phyloP scores from a whole-genome alignment of 768 basidiomycete genomes.

The Trametes cubensis region DNA sequence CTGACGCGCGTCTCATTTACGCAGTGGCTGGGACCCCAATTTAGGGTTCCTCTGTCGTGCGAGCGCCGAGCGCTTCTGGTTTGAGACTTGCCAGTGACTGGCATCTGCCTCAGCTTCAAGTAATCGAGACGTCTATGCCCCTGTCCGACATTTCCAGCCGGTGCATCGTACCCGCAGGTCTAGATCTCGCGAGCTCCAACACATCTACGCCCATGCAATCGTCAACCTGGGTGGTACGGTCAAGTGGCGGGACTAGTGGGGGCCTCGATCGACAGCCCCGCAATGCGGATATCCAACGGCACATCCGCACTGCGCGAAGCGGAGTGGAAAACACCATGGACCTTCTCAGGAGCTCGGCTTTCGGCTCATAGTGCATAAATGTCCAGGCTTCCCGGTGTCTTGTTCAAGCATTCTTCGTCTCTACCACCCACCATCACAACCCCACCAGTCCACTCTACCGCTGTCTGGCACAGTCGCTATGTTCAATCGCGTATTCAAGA shows the following conservation, averaged over 20 bases:
- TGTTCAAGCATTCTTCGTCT: neutral
- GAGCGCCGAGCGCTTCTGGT: neutral
- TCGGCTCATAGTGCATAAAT: conserved; percentile 4
- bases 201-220: too few relatives aligned
- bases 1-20: conserved; percentile 4
- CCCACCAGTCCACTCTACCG: neutral
- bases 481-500: conserved; percentile 20
- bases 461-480: conserved; percentile 18
- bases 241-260: neutral
- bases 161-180: neutral
- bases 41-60: conserved; percentile 7
- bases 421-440: neutral
- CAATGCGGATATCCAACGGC: conserved; percentile 6
- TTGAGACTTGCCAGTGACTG: too few relatives aligned
- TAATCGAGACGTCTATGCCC: too few relatives aligned
- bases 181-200: neutral
- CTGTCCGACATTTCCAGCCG: too few relatives aligned
- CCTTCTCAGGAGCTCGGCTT: neutral
- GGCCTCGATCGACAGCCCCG: neutral
- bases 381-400: neutral
- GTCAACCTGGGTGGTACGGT: too few relatives aligned
- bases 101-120: neutral
- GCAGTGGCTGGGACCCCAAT: conserved; percentile 1
- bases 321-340: neutral
- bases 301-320: conserved; percentile 13